Evolutionary conservation across 1,284 basidiomycete species (phyloP), one percentile per base, ranked within the genome.

Genomic region (Leccinum fuscescens): DNA sequence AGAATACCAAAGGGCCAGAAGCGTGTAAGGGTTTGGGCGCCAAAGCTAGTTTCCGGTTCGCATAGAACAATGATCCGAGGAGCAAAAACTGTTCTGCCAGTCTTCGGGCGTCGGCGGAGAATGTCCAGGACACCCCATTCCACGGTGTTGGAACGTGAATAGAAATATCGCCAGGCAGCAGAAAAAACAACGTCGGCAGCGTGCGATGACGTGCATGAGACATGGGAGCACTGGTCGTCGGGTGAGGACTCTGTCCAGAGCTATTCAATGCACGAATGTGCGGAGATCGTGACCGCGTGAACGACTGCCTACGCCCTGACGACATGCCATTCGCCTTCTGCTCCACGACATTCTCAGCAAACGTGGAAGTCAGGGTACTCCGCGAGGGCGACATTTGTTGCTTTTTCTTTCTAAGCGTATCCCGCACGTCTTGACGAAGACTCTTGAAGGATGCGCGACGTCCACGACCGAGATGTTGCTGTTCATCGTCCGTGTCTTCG

Each of bases 401-500:
- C 48, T 55, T 72, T 39, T 76, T 76, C 58, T 64, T 74, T 55
- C 73, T 65, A 7, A 69, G 22, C 3, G 66, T 57, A 24, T 71
- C 65, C 31, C 68, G 65, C 22, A 65, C 62, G 29, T 75, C 67
- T 49, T 62, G 46, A 1, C 64, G 65, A 15, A 72, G 54, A 50
- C 59, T 63, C 54, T 74, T 76, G 52, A 63, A 58, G 31, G 72
- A 73, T 9, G 56, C 46, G 24, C 62, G 66, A 17, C 72, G 74
- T 14, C 72, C 75, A 49, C 72, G 75, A 44, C 55, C 49, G 20
- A 60, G 60, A 48, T 33, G 62, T 8, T 33, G 62, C 20, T 55
- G 64, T 50, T 27, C 49, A 50, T 72, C 70, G 39, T 77, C 77
- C 1, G 73, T 72, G 55, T 77, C 75, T 31, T 73, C 72, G 17